Evolutionary conservation across 768 basidiomycete species (phyloP).

Genomic region (Lactifluus rugatus): DNA sequence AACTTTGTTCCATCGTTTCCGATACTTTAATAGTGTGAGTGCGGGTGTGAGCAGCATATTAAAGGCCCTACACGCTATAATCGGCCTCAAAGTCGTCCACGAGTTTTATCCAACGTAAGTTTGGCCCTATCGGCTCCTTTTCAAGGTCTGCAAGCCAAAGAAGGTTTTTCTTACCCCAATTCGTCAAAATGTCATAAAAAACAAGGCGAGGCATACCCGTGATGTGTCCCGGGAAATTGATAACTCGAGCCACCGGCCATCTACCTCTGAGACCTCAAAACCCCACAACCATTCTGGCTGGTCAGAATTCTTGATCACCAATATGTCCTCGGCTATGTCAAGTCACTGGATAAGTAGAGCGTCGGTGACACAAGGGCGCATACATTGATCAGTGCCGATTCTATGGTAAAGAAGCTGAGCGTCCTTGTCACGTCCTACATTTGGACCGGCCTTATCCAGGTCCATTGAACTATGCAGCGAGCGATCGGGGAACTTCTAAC

Average conservation of each 20-base stretch:
- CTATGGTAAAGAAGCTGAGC: constrained; percentile 72
- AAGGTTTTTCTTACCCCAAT: constrained; percentile 48
- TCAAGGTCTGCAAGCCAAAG: constrained; percentile 65
- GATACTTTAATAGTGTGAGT: constrained; percentile 33
- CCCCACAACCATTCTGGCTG: constrained; percentile 61
- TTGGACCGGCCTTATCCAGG: constrained; percentile 46
- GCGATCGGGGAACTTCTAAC: constrained; percentile 48
- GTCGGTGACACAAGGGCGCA: constrained; percentile 16
- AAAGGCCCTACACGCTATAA: constrained; percentile 46
- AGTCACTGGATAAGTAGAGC: neutral
- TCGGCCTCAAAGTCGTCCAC: constrained; percentile 58
- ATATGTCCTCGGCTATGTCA: constrained; percentile 50
- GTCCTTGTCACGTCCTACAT: constrained; percentile 52
- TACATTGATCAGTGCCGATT: constrained; percentile 62
- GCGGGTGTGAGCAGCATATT: neutral
- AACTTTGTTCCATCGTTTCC: constrained; percentile 54
- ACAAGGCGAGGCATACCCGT: constrained; percentile 31
- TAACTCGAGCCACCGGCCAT: constrained; percentile 55
- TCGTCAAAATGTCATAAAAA: neutral
- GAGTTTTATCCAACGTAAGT: constrained; percentile 66
- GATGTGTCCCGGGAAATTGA: constrained; percentile 51
- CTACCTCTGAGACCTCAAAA: constrained; percentile 44
- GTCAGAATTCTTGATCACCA: constrained; percentile 53
- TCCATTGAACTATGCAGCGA: constrained; percentile 35
- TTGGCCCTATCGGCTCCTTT: constrained; percentile 46